Conservation (phyloP, 2,329 filamentous ascomycete species). For the Aspergillus sp. region DNA sequence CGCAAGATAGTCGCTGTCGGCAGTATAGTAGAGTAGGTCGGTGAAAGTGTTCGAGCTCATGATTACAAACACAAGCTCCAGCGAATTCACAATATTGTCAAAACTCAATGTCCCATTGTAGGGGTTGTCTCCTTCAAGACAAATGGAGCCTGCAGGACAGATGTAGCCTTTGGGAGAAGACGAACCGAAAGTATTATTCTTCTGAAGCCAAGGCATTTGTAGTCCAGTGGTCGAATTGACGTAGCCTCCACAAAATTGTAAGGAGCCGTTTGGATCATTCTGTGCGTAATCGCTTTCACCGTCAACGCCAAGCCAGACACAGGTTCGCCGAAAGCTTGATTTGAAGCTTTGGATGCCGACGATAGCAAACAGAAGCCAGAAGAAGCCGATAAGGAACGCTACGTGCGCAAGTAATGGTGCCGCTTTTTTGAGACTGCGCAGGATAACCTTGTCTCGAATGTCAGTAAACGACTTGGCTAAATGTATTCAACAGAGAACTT, state of each 20-base stretch:
- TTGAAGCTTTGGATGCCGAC: slow-evolving; percentile 97
- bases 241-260: slow-evolving; percentile 86
- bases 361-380: slow-evolving; percentile 97
- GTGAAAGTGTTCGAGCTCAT: slow-evolving; percentile 99
- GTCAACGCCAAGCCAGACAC: slow-evolving; percentile 72
- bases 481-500: slow-evolving; percentile 41
- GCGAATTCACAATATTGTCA: slow-evolving; percentile 87
- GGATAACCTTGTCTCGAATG: slow-evolving; percentile 67
- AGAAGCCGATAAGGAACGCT: slow-evolving; percentile 91
- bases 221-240: slow-evolving; percentile 62
- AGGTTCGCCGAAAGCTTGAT: slow-evolving; percentile 73
- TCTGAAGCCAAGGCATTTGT: slow-evolving; percentile 69
- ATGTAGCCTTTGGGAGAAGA: slow-evolving; percentile 74
- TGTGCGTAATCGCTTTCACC: slow-evolving; percentile 42
- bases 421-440: slow-evolving; percentile 92
- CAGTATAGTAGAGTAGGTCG: slow-evolving; percentile 90
- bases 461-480: slow-evolving; percentile 12
- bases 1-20: slow-evolving; percentile 85
- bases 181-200: slow-evolving; percentile 53
- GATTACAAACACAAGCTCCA: slow-evolving; percentile 94
- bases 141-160: slow-evolving; percentile 80
- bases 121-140: slow-evolving; percentile 76
- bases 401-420: slow-evolving; percentile 89
- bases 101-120: slow-evolving; percentile 87
- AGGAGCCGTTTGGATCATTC: slow-evolving; percentile 57